Percentiles rank a stretch among this genome's conserved stretches.
These are phyloP conservation scores for Colletotrichum falcatum DNA, from an alignment of 2,329 filamentous ascomycete genomes.

Conservation along the genomic window DNA sequence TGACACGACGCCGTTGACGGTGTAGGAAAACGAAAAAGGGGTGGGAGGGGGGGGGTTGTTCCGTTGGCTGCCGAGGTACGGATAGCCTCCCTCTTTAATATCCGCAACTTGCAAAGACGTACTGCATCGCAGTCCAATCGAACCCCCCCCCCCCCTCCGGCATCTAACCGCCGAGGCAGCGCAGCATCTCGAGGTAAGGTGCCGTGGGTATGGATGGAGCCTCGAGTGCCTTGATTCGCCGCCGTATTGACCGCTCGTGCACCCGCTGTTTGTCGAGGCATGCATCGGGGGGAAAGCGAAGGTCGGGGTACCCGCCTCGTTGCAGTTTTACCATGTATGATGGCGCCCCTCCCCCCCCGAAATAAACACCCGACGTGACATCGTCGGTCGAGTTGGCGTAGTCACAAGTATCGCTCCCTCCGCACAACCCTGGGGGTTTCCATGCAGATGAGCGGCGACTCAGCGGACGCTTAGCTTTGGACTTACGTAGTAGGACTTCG, in stretches of 20 bases:
- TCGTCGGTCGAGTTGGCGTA: conserved; percentile 13
- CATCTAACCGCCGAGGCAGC: conserved; percentile 32
- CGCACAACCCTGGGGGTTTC: neutral
- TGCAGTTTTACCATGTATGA: conserved; percentile 9
- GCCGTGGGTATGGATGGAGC: conserved; percentile 15
- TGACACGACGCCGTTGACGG: neutral
- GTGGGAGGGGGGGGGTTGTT: neutral
- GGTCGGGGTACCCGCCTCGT: conserved; percentile 7
- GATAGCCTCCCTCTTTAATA: neutral
- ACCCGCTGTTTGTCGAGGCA: conserved; percentile 18
- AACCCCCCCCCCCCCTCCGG: neutral
- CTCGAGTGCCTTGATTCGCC: conserved; percentile 26
- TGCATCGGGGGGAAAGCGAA: neutral
- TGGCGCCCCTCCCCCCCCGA: too few relatives aligned
- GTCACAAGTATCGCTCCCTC: neutral
- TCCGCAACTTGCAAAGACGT: conserved; percentile 1
- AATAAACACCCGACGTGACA: conserved; percentile 5
- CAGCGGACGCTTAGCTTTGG: neutral
- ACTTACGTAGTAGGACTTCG: conserved; percentile 1
- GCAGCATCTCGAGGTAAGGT: conserved; percentile 30
- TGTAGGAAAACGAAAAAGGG: too few relatives aligned
- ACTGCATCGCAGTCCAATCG: conserved; percentile 1
- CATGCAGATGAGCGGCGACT: conserved; percentile 17
- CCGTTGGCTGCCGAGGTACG: neutral
- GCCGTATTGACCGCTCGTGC: neutral